Conservation (phyloP, 768 basidiomycete genomes). For the Mrakia frigida region DNA sequence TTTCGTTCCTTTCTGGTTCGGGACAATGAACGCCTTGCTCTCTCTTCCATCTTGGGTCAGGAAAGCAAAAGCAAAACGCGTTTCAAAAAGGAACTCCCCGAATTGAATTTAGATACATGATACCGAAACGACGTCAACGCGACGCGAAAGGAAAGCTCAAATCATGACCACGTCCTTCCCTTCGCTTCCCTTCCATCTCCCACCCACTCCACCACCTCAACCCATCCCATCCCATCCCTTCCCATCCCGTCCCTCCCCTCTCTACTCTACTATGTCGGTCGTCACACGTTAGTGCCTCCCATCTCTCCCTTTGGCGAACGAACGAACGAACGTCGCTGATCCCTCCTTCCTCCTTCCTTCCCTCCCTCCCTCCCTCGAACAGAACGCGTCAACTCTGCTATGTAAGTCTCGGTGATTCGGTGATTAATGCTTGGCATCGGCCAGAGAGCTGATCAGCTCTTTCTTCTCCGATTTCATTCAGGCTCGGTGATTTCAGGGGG, state of each 20-base stretch:
- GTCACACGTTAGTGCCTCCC: not conserved
- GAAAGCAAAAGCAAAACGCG: too few relatives aligned
- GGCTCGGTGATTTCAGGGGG: not conserved
- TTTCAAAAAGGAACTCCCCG: too few relatives aligned
- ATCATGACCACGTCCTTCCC: not conserved
- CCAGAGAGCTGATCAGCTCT: not conserved
- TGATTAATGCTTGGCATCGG: not conserved
- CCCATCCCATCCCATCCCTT: not conserved
- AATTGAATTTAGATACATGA: too few relatives aligned
- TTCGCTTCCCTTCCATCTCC: not conserved
- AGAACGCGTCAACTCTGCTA: not conserved
- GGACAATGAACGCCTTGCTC: too few relatives aligned
- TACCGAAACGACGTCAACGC: too few relatives aligned
- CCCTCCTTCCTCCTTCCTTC: not conserved
- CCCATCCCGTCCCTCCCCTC: not conserved
- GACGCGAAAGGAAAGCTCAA: too few relatives aligned
- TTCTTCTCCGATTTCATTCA: not conserved
- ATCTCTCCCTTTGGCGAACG: not conserved
- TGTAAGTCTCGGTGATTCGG: not conserved
- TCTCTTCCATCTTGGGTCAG: too few relatives aligned
- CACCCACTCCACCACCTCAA: not conserved
- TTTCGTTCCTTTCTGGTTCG: too few relatives aligned
- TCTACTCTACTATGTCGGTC: not conserved
- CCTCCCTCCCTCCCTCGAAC: not conserved
- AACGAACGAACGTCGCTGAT: not conserved